These are phyloP conservation scores for Melampsora americana DNA, from an alignment of 1,284 basidiomycete species.

Conservation along the genomic window DNA sequence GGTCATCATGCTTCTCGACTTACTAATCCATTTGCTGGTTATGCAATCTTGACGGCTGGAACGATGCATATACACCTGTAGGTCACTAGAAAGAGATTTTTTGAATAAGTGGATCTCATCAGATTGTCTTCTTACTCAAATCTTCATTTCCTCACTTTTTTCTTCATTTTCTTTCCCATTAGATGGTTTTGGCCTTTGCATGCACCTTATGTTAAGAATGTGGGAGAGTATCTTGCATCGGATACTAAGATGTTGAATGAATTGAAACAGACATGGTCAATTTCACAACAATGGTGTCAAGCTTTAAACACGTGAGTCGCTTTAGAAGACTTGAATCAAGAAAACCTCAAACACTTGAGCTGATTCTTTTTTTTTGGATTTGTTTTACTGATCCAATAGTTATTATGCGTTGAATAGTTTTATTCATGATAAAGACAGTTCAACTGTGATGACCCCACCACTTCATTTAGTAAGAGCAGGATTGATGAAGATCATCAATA, in stretches of 20 bases:
- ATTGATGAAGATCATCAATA: constrained; percentile 16
- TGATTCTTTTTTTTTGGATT: no score
- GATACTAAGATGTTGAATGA: background rate
- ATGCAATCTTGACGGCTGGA: constrained; percentile 45
- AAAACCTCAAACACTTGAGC: no score
- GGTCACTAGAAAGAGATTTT: constrained; percentile 3
- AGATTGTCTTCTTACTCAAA: background rate
- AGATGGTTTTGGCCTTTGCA: constrained; percentile 15
- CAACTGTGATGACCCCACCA: background rate
- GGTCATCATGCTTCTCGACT: constrained; percentile 45
- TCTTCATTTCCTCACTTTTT: background rate
- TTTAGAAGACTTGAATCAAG: background rate
- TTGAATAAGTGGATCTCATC: background rate
- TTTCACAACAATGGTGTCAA: constrained; percentile 13
- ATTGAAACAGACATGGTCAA: background rate
- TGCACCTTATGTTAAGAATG: background rate
- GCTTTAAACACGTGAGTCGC: constrained; percentile 1
- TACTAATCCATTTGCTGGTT: constrained; percentile 48
- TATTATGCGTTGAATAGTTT: constrained; percentile 1
- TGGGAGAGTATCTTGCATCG: background rate
- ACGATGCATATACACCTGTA: constrained; percentile 47
- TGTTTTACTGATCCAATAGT: no score
- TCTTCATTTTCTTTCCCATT: background rate
- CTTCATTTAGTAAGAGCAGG: background rate
- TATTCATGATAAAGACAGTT: background rate